phyloP scores from a whole-genome alignment of 331 rosid genomes.

The Arachis monticola region DNA sequence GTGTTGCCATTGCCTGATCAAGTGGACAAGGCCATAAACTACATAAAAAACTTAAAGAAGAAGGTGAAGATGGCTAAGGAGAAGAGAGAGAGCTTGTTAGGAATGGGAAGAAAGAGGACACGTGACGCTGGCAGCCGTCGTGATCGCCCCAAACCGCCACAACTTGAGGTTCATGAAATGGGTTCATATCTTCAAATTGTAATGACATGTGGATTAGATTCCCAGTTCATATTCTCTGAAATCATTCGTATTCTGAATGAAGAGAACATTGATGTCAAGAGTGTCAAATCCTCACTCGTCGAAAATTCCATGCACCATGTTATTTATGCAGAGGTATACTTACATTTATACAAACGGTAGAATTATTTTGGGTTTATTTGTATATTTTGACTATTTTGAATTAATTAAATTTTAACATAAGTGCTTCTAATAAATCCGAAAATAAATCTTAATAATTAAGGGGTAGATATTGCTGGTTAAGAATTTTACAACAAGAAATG shows the following conservation, averaged over 20 bases:
- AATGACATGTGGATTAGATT: conserved; percentile 44
- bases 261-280: conserved; percentile 49
- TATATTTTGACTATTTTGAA: too few relatives aligned
- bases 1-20: conserved; percentile 56
- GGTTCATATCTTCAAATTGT: conserved; percentile 61
- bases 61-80: conserved; percentile 54
- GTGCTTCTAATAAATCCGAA: too few relatives aligned
- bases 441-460: too few relatives aligned
- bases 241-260: too few relatives aligned
- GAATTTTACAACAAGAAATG: too few relatives aligned
- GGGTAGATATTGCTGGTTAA: too few relatives aligned
- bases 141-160: conserved; percentile 38
- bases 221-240: too few relatives aligned
- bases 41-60: conserved; percentile 61
- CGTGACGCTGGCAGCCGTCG: neutral
- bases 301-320: conserved; percentile 52
- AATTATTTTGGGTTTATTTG: too few relatives aligned
- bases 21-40: conserved; percentile 67
- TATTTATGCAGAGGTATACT: conserved; percentile 67
- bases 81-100: conserved; percentile 48
- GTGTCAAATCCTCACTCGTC: conserved; percentile 46
- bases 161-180: conserved; percentile 61
- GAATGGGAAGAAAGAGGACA: conserved; percentile 44
- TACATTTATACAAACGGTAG: too few relatives aligned
- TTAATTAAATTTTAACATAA: too few relatives aligned